phyloP scores from a whole-genome alignment of 78 protist species.

The Polysphondylium violaceum region DNA sequence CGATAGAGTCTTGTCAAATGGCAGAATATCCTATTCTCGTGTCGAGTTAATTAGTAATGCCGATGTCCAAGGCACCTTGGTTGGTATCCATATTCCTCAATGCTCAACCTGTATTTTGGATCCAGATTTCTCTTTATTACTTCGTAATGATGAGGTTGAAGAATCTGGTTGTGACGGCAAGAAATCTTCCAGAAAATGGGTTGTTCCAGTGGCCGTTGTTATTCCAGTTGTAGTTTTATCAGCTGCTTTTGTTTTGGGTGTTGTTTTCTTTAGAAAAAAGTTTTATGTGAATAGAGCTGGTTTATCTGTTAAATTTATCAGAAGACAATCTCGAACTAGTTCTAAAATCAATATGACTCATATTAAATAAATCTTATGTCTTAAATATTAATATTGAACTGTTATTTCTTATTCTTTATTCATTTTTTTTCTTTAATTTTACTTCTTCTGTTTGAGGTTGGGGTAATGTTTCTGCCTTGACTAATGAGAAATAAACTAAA shows the following conservation, averaged over 20 bases:
- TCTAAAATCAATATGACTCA: not conserved
- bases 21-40: not conserved
- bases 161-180: not conserved
- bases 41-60: too few species aligned
- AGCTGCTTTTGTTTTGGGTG: not conserved
- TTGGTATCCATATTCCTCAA: slow-evolving; percentile 24
- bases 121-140: not conserved
- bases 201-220: slow-evolving; percentile 20
- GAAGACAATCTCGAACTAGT: slow-evolving; percentile 3
- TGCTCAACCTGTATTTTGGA: not conserved
- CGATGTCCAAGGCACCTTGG: too few species aligned
- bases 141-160: not conserved
- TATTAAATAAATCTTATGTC: too few species aligned
- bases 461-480: not conserved
- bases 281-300: slow-evolving; percentile 7
- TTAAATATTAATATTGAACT: too few species aligned
- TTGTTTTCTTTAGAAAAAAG: not conserved
- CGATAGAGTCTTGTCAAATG: slow-evolving; percentile 36
- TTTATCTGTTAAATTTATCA: not conserved
- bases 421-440: not conserved
- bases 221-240: not conserved
- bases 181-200: not conserved
- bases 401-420: too few species aligned
- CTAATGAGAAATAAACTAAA: slow-evolving; percentile 7
- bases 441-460: not conserved